phyloP scores from a whole-genome alignment of 306 rosid species.

The Vigna mungo region DNA sequence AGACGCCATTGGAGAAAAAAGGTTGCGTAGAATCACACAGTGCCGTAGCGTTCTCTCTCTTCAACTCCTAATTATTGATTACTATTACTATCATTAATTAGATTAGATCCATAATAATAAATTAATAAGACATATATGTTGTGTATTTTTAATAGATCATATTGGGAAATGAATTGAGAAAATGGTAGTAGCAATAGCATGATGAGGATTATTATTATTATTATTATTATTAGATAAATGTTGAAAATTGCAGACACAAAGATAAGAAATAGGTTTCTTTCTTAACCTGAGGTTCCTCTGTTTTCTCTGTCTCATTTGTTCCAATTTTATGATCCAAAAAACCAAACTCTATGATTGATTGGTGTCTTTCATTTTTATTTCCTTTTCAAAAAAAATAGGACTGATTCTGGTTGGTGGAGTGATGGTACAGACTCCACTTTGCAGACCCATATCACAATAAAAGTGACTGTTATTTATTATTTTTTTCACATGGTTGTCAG shows the following conservation, averaged over 20 bases:
- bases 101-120: neutral
- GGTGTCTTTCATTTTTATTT: slow-evolving; percentile 32
- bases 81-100: neutral
- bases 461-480: neutral
- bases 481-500: neutral
- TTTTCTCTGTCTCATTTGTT: neutral
- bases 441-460: slow-evolving; percentile 2
- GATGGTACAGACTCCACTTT: neutral
- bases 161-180: neutral
- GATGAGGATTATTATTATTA: too few relatives aligned
- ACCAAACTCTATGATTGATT: slow-evolving; percentile 38
- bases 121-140: neutral
- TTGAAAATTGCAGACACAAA: neutral
- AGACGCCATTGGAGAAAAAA: slow-evolving; percentile 40
- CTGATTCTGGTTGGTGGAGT: slow-evolving; percentile 27
- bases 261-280: slow-evolving; percentile 1
- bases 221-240: slow-evolving; percentile 9
- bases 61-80: slow-evolving; percentile 27
- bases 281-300: slow-evolving; percentile 17
- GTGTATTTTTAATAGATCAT: slow-evolving; percentile 20
- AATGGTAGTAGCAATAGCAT: neutral
- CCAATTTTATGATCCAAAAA: slow-evolving; percentile 21
- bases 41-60: slow-evolving; percentile 53
- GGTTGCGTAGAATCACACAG: slow-evolving; percentile 59
- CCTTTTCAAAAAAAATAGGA: neutral